These are phyloP conservation scores for Penicillium canariense DNA, from an alignment of 495 filamentous ascomycete species.

Conservation along the genomic window DNA sequence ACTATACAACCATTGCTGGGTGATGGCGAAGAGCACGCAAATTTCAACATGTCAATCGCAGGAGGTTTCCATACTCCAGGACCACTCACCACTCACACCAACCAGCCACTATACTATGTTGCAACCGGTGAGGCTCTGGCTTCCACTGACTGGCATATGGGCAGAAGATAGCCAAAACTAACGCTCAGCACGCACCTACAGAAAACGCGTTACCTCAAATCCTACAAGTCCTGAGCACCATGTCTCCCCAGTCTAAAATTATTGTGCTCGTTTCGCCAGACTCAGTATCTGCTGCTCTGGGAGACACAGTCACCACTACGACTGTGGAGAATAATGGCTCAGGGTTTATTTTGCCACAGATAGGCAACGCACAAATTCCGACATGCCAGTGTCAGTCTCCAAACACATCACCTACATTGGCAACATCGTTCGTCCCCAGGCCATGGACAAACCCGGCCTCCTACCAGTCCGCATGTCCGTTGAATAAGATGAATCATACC, in stretches of 20 bases:
- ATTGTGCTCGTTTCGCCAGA: conserved; percentile 22
- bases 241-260: conserved; percentile 18
- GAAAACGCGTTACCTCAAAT: conserved; percentile 25
- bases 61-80: not conserved
- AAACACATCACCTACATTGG: not conserved
- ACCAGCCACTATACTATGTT: conserved; percentile 21
- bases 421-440: not conserved
- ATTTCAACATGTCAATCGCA: not conserved
- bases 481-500: conserved; percentile 2
- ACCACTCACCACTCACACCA: not conserved
- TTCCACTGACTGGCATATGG: not conserved
- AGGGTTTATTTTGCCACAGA: not conserved
- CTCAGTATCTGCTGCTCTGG: not conserved
- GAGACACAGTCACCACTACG: not conserved
- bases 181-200: not conserved
- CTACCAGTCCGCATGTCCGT: not conserved
- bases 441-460: not conserved
- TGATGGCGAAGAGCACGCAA: not conserved
- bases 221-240: conserved; percentile 14
- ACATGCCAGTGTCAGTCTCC: conserved; percentile 9
- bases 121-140: conserved; percentile 14
- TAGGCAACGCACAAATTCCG: not conserved
- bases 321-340: not conserved
- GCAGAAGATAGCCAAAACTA: not conserved
- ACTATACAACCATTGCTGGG: not conserved